Percentiles rank a stretch among this genome's conserved stretches.
Evolutionary conservation across 2,329 filamentous ascomycete species (phyloP).

Genomic region (Alternaria ethzedia): DNA sequence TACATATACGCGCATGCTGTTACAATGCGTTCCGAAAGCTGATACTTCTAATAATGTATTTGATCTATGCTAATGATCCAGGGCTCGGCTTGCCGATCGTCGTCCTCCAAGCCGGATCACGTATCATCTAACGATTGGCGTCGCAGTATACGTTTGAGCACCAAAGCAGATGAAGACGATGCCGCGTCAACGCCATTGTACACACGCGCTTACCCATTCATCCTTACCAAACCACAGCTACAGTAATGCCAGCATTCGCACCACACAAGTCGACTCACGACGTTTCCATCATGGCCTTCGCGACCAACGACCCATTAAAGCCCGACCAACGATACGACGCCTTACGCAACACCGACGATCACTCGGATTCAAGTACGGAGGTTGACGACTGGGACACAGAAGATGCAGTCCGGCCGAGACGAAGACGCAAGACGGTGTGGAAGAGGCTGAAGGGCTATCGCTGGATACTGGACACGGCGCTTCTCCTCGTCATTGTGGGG

Average conservation of each 20-base stretch:
- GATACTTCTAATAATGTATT: background rate
- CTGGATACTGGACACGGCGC: conserved; percentile 38
- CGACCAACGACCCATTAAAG: conserved; percentile 19
- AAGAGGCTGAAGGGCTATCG: conserved; percentile 21
- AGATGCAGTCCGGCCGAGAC: conserved; percentile 3
- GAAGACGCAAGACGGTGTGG: conserved; percentile 19
- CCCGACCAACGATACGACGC: conserved; percentile 32
- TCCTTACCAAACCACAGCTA: background rate
- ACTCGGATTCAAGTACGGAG: conserved; percentile 39
- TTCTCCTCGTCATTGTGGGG: conserved; percentile 37
- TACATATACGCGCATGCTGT: background rate
- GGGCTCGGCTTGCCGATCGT: background rate
- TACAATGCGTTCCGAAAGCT: background rate
- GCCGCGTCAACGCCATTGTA: conserved; percentile 1
- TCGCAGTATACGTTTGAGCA: conserved; percentile 32
- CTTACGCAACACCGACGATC: conserved; percentile 25
- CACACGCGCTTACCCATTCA: background rate
- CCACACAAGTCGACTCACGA: conserved; percentile 22
- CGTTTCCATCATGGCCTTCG: conserved; percentile 13
- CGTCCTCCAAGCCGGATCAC: background rate
- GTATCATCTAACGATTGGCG: conserved; percentile 32
- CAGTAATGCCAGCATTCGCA: conserved; percentile 11
- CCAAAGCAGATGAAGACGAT: background rate
- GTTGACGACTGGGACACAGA: conserved; percentile 34
- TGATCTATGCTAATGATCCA: background rate